These are phyloP conservation scores for Ilyonectria destructans DNA, from an alignment of 2,329 filamentous ascomycete genomes.

Conservation along the genomic window DNA sequence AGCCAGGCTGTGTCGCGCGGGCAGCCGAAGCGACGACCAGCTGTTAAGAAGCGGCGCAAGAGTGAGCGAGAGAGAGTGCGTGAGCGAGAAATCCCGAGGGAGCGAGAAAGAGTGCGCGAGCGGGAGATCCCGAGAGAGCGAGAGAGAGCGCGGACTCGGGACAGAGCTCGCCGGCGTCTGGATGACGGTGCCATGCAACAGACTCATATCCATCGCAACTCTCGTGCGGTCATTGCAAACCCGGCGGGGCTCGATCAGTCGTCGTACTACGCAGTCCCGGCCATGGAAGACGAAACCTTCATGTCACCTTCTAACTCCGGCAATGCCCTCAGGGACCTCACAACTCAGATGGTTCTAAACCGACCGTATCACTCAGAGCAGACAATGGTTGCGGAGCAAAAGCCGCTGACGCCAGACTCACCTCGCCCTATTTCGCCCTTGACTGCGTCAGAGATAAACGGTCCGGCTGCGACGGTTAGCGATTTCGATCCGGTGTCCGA, in stretches of 20 bases:
- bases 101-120: not conserved
- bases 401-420: not conserved
- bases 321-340: too few species aligned
- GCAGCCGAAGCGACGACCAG: not conserved
- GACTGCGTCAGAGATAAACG: not conserved
- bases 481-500: not conserved
- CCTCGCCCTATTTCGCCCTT: not conserved
- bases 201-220: too few species aligned
- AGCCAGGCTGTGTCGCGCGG: not conserved
- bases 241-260: not conserved
- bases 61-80: not conserved
- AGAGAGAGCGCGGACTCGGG: not conserved
- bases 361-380: too few species aligned
- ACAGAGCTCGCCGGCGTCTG: not conserved
- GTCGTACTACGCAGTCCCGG: not conserved
- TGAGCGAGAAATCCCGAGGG: too few species aligned
- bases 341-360: too few species aligned
- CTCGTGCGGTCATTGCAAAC: too few species aligned
- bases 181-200: too few species aligned
- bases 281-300: not conserved
- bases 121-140: too few species aligned
- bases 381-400: too few species aligned
- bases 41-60: not conserved
- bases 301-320: too few species aligned
- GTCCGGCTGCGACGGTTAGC: not conserved